A percentile compares a stretch with the other conserved stretches of the same genome.
These are phyloP conservation scores for Citrus australasica DNA, from an alignment of 345 rosid species.

Conservation along the genomic window DNA sequence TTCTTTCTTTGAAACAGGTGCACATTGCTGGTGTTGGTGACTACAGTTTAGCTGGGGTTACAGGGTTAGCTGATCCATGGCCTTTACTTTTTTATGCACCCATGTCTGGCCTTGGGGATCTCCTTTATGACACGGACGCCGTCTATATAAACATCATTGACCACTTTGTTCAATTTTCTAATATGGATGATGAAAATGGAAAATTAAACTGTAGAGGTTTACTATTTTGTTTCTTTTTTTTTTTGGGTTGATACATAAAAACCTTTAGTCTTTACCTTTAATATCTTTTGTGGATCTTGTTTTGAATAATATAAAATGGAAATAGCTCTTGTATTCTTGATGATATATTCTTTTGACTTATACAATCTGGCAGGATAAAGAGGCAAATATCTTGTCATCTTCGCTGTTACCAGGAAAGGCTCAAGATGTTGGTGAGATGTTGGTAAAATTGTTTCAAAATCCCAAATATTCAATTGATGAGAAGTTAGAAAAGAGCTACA, in stretches of 20 bases:
- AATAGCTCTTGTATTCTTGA: not conserved
- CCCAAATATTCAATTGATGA: conserved; percentile 84
- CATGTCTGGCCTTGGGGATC: conserved; percentile 95
- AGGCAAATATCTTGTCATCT: not conserved
- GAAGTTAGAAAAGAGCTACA: conserved; percentile 68
- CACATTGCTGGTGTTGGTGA: conserved; percentile 99
- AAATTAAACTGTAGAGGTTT: conserved; percentile 58
- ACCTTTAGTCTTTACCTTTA: no score
- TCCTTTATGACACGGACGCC: conserved; percentile 92
- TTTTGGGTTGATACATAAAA: no score
- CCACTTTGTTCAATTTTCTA: conserved; percentile 84
- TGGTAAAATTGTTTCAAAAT: conserved; percentile 81
- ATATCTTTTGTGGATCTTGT: not conserved
- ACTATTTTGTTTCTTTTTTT: not conserved
- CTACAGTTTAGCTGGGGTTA: conserved; percentile 67
- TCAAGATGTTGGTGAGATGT: conserved; percentile 66
- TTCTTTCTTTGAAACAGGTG: conserved; percentile 39
- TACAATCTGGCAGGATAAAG: not conserved
- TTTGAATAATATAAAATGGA: not conserved
- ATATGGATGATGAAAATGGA: conserved; percentile 54
- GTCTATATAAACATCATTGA: conserved; percentile 91
- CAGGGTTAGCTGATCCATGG: conserved; percentile 79
- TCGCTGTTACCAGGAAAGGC: conserved; percentile 52
- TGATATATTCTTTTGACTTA: not conserved
- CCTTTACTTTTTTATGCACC: conserved; percentile 97